Base-by-base conservation (phyloP, 2,329 filamentous ascomycete species). In the Simplicillium sp. region DNA sequence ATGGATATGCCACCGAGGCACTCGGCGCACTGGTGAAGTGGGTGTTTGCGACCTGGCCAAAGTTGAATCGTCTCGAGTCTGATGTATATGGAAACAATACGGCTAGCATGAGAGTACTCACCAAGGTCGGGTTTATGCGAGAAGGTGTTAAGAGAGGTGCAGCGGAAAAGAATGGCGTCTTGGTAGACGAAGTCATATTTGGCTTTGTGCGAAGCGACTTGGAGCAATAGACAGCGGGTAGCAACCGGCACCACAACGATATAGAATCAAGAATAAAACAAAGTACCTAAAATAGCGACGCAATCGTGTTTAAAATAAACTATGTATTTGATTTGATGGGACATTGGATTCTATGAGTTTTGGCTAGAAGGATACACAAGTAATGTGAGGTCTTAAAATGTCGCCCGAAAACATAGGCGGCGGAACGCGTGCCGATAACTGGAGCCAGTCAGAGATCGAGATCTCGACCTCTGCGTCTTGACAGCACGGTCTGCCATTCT, bases 101-200 rank as follows among this genome's bases (percentile, higher is more conserved):
- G n/a, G 64, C 43, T 3, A 75, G 71, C 37, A 48, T 47, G 33
- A 54, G 46, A 33, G 65, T 74, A n/a, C 44, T 75, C 34, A 50
- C 49, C 41, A 67, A 64, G 43, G 54, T 50, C 6, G 69, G 70
- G 1, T 73, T 65, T 35, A 47, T 55, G 28, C 48, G 53, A 13
- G 72, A 76, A 50, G 71, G 70, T 1, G 50, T 54, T 25, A 57
- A 57, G 49, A 59, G 68, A 43, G 57, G 57, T 31, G 62, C 66
- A 0, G 48, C 58, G 8, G 58, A 58, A 45, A 75, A 74, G 54
- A 39, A 60, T 28, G 70, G 66, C 0, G 42, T 48, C 39, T 38
- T 65, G 7, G 43, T 61, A 36, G 68, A 69, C 45, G 47, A 64
- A 13, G 13, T 53, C 7, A 29, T 65, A 7, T 67, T 56, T 44